Evolutionary conservation across 1,139 yeast genomes (phyloP).

Genomic region (Taphrina wiesneri): DNA sequence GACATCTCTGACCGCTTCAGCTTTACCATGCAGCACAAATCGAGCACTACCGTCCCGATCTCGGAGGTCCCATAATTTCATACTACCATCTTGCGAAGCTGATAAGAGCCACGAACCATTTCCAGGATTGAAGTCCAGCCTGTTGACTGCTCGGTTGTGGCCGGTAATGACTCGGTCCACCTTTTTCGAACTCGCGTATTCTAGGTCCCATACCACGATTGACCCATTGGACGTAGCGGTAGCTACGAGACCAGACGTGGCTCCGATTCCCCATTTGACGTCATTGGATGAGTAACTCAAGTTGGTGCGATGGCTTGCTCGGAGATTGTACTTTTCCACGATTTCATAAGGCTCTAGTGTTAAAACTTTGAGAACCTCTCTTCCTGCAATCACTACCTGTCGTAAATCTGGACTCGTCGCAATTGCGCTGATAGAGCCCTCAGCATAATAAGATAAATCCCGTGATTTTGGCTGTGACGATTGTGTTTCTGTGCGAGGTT

Average conservation of each 20-base stretch:
- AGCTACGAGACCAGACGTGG: slow-evolving; percentile 39
- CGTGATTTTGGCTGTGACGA: background rate
- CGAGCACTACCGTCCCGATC: slow-evolving; percentile 37
- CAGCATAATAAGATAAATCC: slow-evolving; percentile 10
- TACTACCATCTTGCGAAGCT: slow-evolving; percentile 89
- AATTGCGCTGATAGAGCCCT: slow-evolving; percentile 24
- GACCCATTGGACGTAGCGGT: slow-evolving; percentile 39
- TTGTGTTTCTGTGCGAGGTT: background rate
- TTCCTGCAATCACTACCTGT: slow-evolving; percentile 32
- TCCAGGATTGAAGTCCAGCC: slow-evolving; percentile 67
- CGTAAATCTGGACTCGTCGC: slow-evolving; percentile 19
- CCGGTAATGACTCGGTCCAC: slow-evolving; percentile 51
- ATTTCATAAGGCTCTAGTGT: slow-evolving; percentile 39
- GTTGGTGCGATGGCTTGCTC: slow-evolving; percentile 36
- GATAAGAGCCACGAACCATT: slow-evolving; percentile 65
- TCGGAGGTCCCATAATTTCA: slow-evolving; percentile 64
- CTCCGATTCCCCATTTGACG: slow-evolving; percentile 47
- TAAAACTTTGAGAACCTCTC: slow-evolving; percentile 43
- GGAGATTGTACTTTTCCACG: slow-evolving; percentile 38
- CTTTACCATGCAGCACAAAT: slow-evolving; percentile 54
- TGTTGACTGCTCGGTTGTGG: slow-evolving; percentile 78
- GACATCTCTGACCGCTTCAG: slow-evolving; percentile 50
- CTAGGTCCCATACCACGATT: slow-evolving; percentile 38
- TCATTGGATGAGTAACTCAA: slow-evolving; percentile 41
- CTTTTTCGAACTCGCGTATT: slow-evolving; percentile 24